Evolutionary conservation across 495 filamentous ascomycete genomes (phyloP).

Genomic region (Aspergillus baeticus): DNA sequence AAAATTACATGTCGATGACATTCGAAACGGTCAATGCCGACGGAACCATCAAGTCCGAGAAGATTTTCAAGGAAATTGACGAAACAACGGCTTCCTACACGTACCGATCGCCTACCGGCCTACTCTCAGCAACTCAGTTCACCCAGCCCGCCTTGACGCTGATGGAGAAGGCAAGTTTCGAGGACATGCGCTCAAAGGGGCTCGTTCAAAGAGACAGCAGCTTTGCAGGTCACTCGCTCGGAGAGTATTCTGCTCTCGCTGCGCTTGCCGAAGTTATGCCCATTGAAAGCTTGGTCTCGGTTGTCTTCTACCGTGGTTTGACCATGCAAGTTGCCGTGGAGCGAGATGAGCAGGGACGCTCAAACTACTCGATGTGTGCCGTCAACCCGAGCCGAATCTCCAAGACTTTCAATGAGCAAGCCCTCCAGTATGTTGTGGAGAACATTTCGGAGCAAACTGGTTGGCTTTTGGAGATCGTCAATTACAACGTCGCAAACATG

Average conservation of each 20-base stretch:
- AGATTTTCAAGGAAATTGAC: slow-evolving; percentile 96
- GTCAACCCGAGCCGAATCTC: slow-evolving; percentile 97
- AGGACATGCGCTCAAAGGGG: slow-evolving; percentile 97
- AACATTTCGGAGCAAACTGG: slow-evolving; percentile 88
- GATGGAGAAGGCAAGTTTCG: slow-evolving; percentile 99
- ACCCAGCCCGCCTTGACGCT: slow-evolving; percentile 95
- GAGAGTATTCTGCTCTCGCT: slow-evolving; percentile 96
- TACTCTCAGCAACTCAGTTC: slow-evolving; percentile 97
- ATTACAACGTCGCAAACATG: slow-evolving; percentile 97
- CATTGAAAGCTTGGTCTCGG: slow-evolving; percentile 95
- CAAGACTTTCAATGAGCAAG: slow-evolving; percentile 96
- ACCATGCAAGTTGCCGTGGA: slow-evolving; percentile 99
- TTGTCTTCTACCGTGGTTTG: slow-evolving; percentile 97
- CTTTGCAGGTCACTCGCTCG: slow-evolving; percentile 96
- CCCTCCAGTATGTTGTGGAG: slow-evolving; percentile 91
- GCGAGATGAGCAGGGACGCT: slow-evolving; percentile 86
- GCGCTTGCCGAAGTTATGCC: slow-evolving; percentile 98
- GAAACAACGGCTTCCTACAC: slow-evolving; percentile 93
- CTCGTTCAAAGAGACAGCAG: slow-evolving; percentile 93
- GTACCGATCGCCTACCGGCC: slow-evolving; percentile 90
- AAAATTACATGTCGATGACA: slow-evolving; percentile 99
- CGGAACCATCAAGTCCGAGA: slow-evolving; percentile 92
- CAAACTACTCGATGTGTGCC: slow-evolving; percentile 98
- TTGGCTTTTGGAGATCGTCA: slow-evolving; percentile 98
- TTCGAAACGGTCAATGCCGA: slow-evolving; percentile 94